These are phyloP conservation scores for Venturia pyrina DNA, from an alignment of 2,329 filamentous ascomycete species.

Conservation along the genomic window DNA sequence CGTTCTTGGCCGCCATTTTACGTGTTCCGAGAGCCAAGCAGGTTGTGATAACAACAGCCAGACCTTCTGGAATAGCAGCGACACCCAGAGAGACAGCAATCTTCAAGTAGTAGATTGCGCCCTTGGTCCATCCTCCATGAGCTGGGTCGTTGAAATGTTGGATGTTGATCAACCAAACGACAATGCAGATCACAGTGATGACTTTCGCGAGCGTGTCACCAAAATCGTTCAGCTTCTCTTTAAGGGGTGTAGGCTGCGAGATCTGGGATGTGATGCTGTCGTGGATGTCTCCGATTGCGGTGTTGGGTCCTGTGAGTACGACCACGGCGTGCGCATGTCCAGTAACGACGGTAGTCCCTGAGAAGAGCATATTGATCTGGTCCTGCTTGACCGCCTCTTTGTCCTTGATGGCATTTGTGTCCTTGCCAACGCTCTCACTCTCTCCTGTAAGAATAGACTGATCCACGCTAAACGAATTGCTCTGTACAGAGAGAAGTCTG, in stretches of 20 bases:
- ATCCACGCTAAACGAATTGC: conserved; percentile 94
- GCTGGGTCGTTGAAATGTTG: conserved; percentile 92
- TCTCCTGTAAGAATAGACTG: conserved; percentile 96
- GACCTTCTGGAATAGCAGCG: conserved; percentile 91
- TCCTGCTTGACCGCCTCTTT: conserved; percentile 89
- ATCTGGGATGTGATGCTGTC: conserved; percentile 98
- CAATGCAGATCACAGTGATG: conserved; percentile 90
- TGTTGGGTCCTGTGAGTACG: conserved; percentile 77
- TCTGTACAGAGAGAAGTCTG: conserved; percentile 78
- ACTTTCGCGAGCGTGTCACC: conserved; percentile 94
- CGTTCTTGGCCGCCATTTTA: conserved; percentile 98
- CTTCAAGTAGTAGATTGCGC: conserved; percentile 98
- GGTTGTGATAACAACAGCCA: conserved; percentile 98
- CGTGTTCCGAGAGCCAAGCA: conserved; percentile 91
- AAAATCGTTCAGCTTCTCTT: conserved; percentile 98
- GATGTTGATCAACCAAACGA: conserved; percentile 98
- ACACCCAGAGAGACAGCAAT: conserved; percentile 98
- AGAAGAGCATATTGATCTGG: conserved; percentile 96
- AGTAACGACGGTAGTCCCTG: conserved; percentile 91
- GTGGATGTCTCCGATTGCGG: conserved; percentile 96
- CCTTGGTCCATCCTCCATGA: conserved; percentile 89
- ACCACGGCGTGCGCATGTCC: conserved; percentile 88
- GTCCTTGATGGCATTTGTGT: conserved; percentile 59
- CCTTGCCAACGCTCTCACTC: conserved; percentile 93
- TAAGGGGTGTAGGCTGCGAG: conserved; percentile 90